Evolutionary conservation across 75 land plant genomes (phyloP).

Genomic region (Cryptomeria japonica): DNA sequence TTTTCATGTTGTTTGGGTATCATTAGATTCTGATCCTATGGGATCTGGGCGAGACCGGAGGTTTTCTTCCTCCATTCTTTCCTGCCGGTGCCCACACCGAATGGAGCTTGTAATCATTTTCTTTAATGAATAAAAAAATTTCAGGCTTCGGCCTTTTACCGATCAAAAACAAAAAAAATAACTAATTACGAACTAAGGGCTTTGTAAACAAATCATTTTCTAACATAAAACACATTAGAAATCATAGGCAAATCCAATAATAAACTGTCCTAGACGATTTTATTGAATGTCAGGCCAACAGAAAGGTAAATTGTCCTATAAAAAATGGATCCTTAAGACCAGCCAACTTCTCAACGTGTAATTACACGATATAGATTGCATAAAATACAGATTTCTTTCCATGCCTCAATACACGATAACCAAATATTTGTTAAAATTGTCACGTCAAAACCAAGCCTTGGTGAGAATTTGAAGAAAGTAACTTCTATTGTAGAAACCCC

Average conservation of each 20-base stretch:
- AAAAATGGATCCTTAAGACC: background rate
- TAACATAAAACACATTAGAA: no score
- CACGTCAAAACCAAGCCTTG: background rate
- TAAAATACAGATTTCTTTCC: background rate
- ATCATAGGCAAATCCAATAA: background rate
- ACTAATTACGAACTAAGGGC: background rate
- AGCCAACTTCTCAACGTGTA: background rate
- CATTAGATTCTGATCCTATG: no score
- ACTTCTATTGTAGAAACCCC: background rate
- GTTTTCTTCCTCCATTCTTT: no score
- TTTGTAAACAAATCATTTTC: background rate
- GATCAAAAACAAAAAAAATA: no score
- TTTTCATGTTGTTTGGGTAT: no score
- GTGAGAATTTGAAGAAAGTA: background rate
- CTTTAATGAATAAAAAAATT: no score
- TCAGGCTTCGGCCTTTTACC: no score
- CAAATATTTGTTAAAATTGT: background rate
- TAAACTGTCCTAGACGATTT: no score
- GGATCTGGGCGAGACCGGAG: no score
- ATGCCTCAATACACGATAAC: background rate
- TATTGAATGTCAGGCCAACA: background rate
- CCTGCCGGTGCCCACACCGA: no score
- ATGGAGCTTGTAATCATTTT: no score
- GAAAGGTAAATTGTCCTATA: background rate
- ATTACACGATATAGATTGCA: background rate